phyloP scores from a whole-genome alignment of 352 stramenopile genomes.

The Blastocystis sp. region DNA sequence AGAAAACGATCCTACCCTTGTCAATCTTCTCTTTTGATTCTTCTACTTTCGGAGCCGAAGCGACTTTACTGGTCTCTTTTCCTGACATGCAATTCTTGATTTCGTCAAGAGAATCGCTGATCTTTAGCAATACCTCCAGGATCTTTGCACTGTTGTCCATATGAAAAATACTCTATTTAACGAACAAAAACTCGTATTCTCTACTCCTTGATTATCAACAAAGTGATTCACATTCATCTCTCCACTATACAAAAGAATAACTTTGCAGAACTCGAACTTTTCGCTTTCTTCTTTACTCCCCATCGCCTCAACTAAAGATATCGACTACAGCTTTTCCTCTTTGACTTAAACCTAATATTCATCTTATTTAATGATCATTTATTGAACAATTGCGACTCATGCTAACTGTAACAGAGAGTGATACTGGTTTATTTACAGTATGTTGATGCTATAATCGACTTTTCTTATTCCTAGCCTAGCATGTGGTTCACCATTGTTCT shows the following conservation, averaged over 20 bases:
- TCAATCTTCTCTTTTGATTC: background rate
- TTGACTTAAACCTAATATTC: too few relatives aligned
- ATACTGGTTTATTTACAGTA: background rate
- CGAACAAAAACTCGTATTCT: background rate
- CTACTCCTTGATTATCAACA: too few relatives aligned
- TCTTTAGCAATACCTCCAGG: constrained; percentile 5
- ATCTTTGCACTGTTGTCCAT: constrained; percentile 7
- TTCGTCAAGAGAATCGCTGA: constrained; percentile 40
- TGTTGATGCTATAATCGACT: background rate
- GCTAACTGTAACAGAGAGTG: background rate
- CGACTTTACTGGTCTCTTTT: background rate
- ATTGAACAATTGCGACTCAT: background rate
- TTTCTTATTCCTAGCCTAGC: background rate
- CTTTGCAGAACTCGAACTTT: too few relatives aligned
- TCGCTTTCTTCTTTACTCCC: too few relatives aligned
- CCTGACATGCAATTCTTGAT: background rate
- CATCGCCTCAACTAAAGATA: too few relatives aligned
- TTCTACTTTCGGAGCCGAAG: background rate
- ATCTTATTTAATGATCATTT: too few relatives aligned
- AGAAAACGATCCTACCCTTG: background rate
- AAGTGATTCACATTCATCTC: background rate
- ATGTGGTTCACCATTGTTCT: background rate
- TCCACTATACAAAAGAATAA: background rate
- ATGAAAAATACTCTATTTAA: background rate
- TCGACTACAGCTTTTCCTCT: too few relatives aligned